Base-by-base conservation (phyloP, 2,329 filamentous ascomycete species). In the Sporothrix pallida region DNA sequence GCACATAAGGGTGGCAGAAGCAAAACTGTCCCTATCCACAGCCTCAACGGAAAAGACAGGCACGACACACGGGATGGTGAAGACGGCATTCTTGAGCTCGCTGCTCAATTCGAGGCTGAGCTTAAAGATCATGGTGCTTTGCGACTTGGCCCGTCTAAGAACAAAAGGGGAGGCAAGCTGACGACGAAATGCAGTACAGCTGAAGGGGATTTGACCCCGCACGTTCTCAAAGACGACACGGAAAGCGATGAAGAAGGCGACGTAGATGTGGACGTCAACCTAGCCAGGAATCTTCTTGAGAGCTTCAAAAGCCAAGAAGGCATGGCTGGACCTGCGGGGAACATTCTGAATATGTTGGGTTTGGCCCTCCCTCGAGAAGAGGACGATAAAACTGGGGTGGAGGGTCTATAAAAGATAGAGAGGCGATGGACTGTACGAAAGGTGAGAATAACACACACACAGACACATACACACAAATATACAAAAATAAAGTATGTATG, bases 271-370 rank as follows among this genome's bases (percentile, higher is more conserved):
- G 93, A 98, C 80, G 92, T 94, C 77, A 95, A 96, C 75, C 85
- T 99, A 31, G 94, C 93, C 20, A 94, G 92, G 81, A 98, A 98
- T 79, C 85, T 99, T 72, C 85, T 99, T 1, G 94, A 98, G 81
- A 95, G 93, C 78, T 95, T 99, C 82, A 97, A 97, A 80, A 91
- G 93, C 17, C 95, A 98, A 81, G 93, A 86, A 20, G 96, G 96
- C 13, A 89, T 92, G 85, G 87, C 93, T 46, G 96, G 96, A 0
- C 96, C 96, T 0, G 92, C 93, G 1, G 91, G 95, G 0, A 98
- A 98, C 80, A 84, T 99, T 75, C 87, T 99, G 78, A 91, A 91
- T 7, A 88, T 97, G 83, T 92, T 98, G 91, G 94, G 94, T 0
- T 85, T 98, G 76, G 87, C 89, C 56, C 84, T 98, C 74, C 95